These are phyloP conservation scores for Breynia disticha DNA, from an alignment of 441 rosid species.

Conservation along the genomic window DNA sequence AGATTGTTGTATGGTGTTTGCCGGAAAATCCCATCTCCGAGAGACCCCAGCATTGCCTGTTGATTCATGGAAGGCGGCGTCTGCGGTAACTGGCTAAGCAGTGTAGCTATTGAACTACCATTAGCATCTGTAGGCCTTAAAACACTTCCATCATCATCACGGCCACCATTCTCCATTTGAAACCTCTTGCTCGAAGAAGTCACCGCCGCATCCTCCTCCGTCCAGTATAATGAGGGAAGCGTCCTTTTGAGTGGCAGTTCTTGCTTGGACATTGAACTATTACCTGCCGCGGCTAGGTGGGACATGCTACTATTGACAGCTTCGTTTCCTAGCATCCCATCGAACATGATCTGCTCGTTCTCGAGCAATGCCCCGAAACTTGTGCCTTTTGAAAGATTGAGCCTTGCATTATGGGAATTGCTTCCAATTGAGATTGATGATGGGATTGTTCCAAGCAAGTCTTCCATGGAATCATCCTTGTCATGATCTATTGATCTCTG, in stretches of 20 bases:
- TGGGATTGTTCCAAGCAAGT: conserved; percentile 34
- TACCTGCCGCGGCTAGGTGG: conserved; percentile 11
- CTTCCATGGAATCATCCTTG: conserved; percentile 41
- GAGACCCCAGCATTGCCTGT: conserved; percentile 34
- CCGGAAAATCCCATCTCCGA: conserved; percentile 42
- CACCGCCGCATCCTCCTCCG: conserved; percentile 17
- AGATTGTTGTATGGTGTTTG: conserved; percentile 41
- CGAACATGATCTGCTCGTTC: conserved; percentile 44
- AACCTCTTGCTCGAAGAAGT: conserved; percentile 37
- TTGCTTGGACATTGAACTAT: conserved; percentile 19
- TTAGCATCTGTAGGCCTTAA: conserved; percentile 20
- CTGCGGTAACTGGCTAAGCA: conserved; percentile 39
- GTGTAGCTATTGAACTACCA: conserved; percentile 23
- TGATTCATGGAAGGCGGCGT: conserved; percentile 40
- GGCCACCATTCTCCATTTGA: conserved; percentile 15
- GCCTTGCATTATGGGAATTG: conserved; percentile 11
- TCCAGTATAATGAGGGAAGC: conserved; percentile 31
- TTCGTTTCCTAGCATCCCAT: conserved; percentile 32
- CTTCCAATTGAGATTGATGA: conserved; percentile 17
- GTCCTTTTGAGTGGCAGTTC: conserved; percentile 29
- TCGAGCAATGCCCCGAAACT: conserved; percentile 34
- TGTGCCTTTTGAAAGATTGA: conserved; percentile 21
- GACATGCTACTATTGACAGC: conserved; percentile 15
- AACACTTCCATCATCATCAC: conserved; percentile 21
- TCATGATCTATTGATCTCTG: conserved; percentile 41